Base-by-base conservation (phyloP, 2,329 filamentous ascomycete species). In the Penicillium sp. region DNA sequence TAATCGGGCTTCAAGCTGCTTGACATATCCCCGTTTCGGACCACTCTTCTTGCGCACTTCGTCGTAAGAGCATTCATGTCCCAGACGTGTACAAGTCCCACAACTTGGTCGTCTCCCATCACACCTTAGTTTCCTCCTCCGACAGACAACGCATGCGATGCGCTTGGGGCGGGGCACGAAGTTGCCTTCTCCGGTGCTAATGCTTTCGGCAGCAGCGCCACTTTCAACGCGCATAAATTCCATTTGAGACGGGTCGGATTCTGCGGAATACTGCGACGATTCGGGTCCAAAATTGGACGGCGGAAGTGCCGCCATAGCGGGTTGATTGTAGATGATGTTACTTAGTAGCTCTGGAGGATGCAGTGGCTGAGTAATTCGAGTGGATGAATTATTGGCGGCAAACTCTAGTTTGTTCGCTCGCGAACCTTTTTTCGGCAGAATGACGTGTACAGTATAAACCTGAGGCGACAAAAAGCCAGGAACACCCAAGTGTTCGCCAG, bases 1-100 rank as follows among this genome's bases (percentile, higher is more conserved):
- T 69, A 99, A 77, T 72, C 94, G 85, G 72, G 95, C 92, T 75
- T 97, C 94, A 64, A 97, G 77, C 57, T 91, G 88, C 79, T 96
- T 96, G 59, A 96, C 92, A 71, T 97, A 96, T 66, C 92, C 92
- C 70, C 92, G 84, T 79, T 96, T 96, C 2, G 92, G 92, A 3
- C 92, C 92, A 72, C 91, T 96, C 84, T 96, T 96, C 77, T 91
- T 90, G 71, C 92, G 85, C 66, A 93, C 88, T 77, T 96, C 91
- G 70, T 96, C 91, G 70, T 96, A 96, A 58, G 89, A 87, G 77
- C 92, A 96, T 53, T 88, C 84, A 74, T 97, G 92, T 41, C 89
- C 87, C 48, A 96, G 78, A n/a, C 92, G 82, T 31, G 89, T 86
- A 74, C 92, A 97, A 26, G 91, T 96, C 66, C 88, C 91, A 71